Evolutionary conservation across 495 filamentous ascomycete species (phyloP).

Genomic region (Aspergillus carlsbadensis): DNA sequence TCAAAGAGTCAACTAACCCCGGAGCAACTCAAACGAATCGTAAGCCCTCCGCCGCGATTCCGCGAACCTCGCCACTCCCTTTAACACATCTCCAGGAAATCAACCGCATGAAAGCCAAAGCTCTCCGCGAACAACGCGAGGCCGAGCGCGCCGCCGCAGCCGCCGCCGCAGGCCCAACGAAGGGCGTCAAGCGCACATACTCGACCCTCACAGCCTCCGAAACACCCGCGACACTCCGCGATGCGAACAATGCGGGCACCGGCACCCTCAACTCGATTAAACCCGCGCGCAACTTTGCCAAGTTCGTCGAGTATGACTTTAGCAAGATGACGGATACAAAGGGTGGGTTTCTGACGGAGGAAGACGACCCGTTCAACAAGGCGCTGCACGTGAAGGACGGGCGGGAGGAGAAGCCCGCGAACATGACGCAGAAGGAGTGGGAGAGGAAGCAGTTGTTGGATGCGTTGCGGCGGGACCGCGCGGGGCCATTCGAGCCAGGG

Average conservation of each 20-base stretch:
- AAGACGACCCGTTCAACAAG: constrained; percentile 89
- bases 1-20: constrained; percentile 64
- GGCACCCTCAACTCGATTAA: constrained; percentile 58
- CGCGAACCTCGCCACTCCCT: too few relatives aligned
- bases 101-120: constrained; percentile 89
- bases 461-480: constrained; percentile 66
- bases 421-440: constrained; percentile 94
- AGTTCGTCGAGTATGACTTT: constrained; percentile 96
- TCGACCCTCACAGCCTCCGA: constrained; percentile 59
- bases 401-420: constrained; percentile 66
- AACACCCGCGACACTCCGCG: constrained; percentile 62
- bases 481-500: constrained; percentile 84
- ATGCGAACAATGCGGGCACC: constrained; percentile 48
- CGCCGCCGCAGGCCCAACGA: constrained; percentile 20
- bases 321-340: constrained; percentile 97
- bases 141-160: constrained; percentile 45
- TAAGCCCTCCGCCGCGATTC: constrained; percentile 29
- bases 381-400: constrained; percentile 58
- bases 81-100: constrained; percentile 61
- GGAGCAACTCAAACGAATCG: constrained; percentile 69
- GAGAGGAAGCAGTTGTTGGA: constrained; percentile 72
- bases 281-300: constrained; percentile 77
- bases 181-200: constrained; percentile 61
- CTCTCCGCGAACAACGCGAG: constrained; percentile 69
- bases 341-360: constrained; percentile 81